Evolutionary conservation across 306 rosid species (phyloP).

Genomic region (Elaeagnus macrophylla): DNA sequence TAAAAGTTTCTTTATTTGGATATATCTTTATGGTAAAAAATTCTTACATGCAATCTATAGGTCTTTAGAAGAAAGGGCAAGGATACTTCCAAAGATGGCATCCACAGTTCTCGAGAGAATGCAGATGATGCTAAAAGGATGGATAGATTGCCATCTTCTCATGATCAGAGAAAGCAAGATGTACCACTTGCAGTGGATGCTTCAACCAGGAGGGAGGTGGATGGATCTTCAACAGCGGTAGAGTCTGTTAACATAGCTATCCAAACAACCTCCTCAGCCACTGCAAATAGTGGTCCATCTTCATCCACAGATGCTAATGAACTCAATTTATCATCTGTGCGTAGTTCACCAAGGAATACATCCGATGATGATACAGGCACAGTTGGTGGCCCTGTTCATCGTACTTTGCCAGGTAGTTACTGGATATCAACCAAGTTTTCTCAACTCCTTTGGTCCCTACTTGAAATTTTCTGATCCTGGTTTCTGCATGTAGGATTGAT

Average conservation of each 20-base stretch:
- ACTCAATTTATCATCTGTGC: constrained; percentile 48
- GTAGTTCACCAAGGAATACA: constrained; percentile 56
- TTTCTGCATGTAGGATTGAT: constrained; percentile 61
- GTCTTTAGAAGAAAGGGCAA: constrained; percentile 65
- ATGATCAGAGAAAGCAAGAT: constrained; percentile 67
- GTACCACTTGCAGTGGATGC: constrained; percentile 34
- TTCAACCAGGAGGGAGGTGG: constrained; percentile 52
- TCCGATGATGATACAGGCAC: constrained; percentile 76
- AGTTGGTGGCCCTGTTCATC: constrained; percentile 73
- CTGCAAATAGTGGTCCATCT: constrained; percentile 53
- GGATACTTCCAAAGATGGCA: constrained; percentile 65
- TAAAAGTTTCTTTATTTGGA: neutral
- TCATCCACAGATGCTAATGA: constrained; percentile 63
- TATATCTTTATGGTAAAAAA: constrained; percentile 7
- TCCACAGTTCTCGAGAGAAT: constrained; percentile 47
- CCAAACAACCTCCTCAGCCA: constrained; percentile 41
- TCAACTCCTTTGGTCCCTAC: neutral
- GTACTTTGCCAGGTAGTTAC: constrained; percentile 83
- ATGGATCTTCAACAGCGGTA: constrained; percentile 36
- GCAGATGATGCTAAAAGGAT: constrained; percentile 68
- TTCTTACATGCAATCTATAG: constrained; percentile 23
- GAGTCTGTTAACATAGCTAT: constrained; percentile 42
- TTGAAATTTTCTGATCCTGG: constrained; percentile 18
- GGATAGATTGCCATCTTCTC: constrained; percentile 44
- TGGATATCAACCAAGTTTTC: neutral